Base-by-base conservation (phyloP, 768 basidiomycete species). In the Pleurotus salmoneostramineus region DNA sequence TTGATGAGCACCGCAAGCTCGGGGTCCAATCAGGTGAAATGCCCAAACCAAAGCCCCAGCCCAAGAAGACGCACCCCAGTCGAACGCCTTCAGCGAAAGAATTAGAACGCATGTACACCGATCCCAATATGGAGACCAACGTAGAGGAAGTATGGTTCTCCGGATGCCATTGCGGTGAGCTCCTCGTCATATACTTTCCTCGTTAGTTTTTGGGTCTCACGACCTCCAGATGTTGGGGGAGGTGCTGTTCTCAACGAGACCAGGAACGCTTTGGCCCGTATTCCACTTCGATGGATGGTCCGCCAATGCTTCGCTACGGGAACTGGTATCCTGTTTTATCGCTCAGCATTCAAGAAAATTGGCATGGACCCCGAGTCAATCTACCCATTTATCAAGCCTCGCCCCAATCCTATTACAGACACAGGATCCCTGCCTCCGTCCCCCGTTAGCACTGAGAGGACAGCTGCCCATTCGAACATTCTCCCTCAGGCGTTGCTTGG, bases 141-240 rank as follows among this genome's bases (percentile, higher is more conserved):
- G 82, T 89, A 3, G 76, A 82, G 48, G 89, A 93, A 63, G 91
- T 93, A 1, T 92, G 91, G 90, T 93, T 92, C 63, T 69, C 88
- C 3, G 90, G 90, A 0, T 83, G 79, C 62, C 89, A 91, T 61
- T 82, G 81, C 47, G 88, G 89, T 88, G 62, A 32, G 78, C 70
- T 27, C 33, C 4, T 34, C 44, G 32, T 14, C 21, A n/a, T 10
- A 12, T 21, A 11, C 4, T 42, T 33, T 51, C 40, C 11, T 21
- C 21, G 12, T n/a, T 21, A 17, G 45, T 49, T 47, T 31, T 14
- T 17, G 2, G 21, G 6, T 31, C 40, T 34, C 12, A 40, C n/a
- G 44, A 33, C 11, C 44, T 51, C 31, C 60, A 89, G 89, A 91
- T 62, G 79, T 93, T 15, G 91, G 91, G 1, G 91, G 91, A 15